Evolutionary conservation across 140 eudicot species (phyloP).

Genomic region (Flaveria floridana): DNA sequence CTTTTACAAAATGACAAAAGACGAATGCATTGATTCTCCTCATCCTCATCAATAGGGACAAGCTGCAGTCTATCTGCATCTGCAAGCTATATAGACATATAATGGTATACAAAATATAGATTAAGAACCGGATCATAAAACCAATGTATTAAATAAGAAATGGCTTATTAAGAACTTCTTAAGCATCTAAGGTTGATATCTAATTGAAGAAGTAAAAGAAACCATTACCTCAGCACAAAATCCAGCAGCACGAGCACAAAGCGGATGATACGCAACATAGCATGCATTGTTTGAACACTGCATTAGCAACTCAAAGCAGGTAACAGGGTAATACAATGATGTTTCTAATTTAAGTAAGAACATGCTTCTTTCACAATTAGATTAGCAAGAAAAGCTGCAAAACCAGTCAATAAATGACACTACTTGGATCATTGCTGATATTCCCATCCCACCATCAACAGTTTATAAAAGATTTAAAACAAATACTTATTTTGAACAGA

Average conservation of each 20-base stretch:
- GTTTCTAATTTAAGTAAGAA: conserved; percentile 16
- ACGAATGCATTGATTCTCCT: conserved; percentile 87
- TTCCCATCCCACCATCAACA: not conserved
- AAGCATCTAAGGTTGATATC: conserved; percentile 1
- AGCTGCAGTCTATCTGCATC: conserved; percentile 73
- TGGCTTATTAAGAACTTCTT: conserved; percentile 6
- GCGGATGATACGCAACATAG: conserved; percentile 94
- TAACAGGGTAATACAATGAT: conserved; percentile 7
- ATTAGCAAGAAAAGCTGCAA: conserved; percentile 6
- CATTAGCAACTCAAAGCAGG: conserved; percentile 30
- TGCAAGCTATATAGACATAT: conserved; percentile 55
- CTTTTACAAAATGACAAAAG: conserved; percentile 86
- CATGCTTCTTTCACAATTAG: conserved; percentile 3
- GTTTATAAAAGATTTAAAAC: not conserved
- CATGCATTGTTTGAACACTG: conserved; percentile 86
- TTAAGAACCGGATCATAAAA: not conserved
- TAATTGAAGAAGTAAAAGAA: not conserved
- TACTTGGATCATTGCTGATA: not conserved
- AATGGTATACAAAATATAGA: conserved; percentile 13
- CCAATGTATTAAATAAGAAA: not conserved
- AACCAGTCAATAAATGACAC: not conserved
- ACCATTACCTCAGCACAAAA: conserved; percentile 88
- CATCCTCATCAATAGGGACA: conserved; percentile 78
- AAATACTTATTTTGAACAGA: not conserved
- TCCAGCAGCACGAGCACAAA: conserved; percentile 99